Evolutionary conservation across 1,284 basidiomycete genomes (phyloP).

Genomic region (Sporisorium sorghi): DNA sequence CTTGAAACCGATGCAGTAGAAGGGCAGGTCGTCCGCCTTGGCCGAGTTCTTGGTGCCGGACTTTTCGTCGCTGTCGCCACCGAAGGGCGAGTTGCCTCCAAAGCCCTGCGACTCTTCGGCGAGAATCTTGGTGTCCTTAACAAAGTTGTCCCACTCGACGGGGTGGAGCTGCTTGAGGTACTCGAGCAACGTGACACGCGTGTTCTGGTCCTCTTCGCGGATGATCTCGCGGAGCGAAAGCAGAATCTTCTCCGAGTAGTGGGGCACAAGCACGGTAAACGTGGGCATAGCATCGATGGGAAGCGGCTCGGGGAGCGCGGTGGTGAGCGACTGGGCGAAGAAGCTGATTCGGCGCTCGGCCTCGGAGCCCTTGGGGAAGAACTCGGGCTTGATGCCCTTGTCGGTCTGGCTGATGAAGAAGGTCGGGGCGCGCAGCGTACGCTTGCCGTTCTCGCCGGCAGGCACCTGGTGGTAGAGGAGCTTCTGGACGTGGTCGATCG

Average conservation of each 20-base stretch:
- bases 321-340: slow-evolving; percentile 69
- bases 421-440: slow-evolving; percentile 68
- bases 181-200: slow-evolving; percentile 68
- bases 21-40: slow-evolving; percentile 88
- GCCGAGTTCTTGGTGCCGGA: slow-evolving; percentile 58
- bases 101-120: slow-evolving; percentile 93
- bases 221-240: slow-evolving; percentile 69
- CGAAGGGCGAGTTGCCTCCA: slow-evolving; percentile 80
- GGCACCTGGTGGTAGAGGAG: slow-evolving; percentile 69
- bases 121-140: slow-evolving; percentile 98
- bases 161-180: slow-evolving; percentile 97
- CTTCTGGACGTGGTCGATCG: slow-evolving; percentile 69
- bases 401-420: slow-evolving; percentile 69
- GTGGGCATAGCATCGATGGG: slow-evolving; percentile 69
- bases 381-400: slow-evolving; percentile 68
- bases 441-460: slow-evolving; percentile 68
- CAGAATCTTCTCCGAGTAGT: slow-evolving; percentile 69
- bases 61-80: slow-evolving; percentile 72
- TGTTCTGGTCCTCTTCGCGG: slow-evolving; percentile 70
- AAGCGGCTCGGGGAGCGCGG: slow-evolving; percentile 65
- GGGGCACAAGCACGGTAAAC: slow-evolving; percentile 68
- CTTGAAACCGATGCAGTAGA: slow-evolving; percentile 99
- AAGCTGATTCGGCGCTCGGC: slow-evolving; percentile 69
- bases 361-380: slow-evolving; percentile 69
- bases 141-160: slow-evolving; percentile 99